Base-by-base conservation (phyloP, 441 rosid genomes). In the Arabidopsis lyrata region DNA sequence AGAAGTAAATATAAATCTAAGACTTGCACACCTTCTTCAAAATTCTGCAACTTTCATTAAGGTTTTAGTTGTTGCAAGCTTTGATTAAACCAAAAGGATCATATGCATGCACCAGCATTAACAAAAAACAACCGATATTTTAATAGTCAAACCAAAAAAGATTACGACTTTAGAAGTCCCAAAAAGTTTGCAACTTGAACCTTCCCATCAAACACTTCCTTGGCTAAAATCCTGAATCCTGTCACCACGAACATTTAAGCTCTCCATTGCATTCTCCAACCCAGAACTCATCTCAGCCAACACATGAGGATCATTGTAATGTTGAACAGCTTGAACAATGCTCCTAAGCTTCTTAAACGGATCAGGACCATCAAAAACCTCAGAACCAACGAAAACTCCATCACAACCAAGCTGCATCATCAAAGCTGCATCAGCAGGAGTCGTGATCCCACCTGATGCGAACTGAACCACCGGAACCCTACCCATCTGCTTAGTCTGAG, bases 351-450 rank as follows among this genome's bases (percentile, higher is more conserved):
- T 81, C 83, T 83, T 86, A 15, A 77, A 87, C 4, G 95, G 91
- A 81, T 91, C 86, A 5, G 71, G 15, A 61, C 85, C 82, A 2
- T 88, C 80, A 58, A 91, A 93, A 58, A 88, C 83, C 75, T 91
- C 93, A 2, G 74, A 69, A 10, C 92, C 93, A 4, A 91, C 81
- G 14, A 90, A 90, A 44, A 91, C 82, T 5, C 98, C 96, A 76
- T 93, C 97, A 64, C 95, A 90, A 0, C 96, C 96, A 64, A 91
- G 57, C 66, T 91, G 97, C 98, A 91, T 87, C 93, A 91, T 86
- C 74, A 91, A 31, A 10, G 97, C 96, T 1, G 90, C 92, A 70
- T 91, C 97, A 3, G 96, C 98, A 1, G 98, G 95, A 6, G 92
- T 93, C 68, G 72, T 81, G 49, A 90, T 76, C 35, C 97, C 97